Evolutionary conservation across 305 asterid species (phyloP).

Genomic region (Euphrasia arctica): DNA sequence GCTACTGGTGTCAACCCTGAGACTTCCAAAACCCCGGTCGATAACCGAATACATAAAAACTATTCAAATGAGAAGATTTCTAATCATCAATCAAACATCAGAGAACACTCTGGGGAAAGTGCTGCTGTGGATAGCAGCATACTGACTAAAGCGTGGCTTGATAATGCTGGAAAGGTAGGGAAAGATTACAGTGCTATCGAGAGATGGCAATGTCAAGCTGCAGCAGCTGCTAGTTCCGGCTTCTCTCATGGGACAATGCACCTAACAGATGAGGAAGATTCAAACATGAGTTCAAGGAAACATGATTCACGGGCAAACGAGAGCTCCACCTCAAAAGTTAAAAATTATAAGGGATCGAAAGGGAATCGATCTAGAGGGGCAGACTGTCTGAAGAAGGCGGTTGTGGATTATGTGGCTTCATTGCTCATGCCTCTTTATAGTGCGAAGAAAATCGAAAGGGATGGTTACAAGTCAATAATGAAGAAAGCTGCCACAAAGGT

Average conservation of each 20-base stretch:
- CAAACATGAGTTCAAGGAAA: slow-evolving; percentile 56
- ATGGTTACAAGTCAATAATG: slow-evolving; percentile 91
- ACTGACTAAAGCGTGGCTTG: slow-evolving; percentile 97
- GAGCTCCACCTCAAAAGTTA: slow-evolving; percentile 76
- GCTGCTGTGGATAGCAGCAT: slow-evolving; percentile 75
- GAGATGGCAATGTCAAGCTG: slow-evolving; percentile 99
- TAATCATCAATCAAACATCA: slow-evolving; percentile 48
- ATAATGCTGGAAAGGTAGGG: slow-evolving; percentile 83
- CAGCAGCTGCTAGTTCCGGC: slow-evolving; percentile 92
- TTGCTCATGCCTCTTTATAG: slow-evolving; percentile 98
- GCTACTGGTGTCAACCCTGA: slow-evolving; percentile 88
- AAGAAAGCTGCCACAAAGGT: slow-evolving; percentile 99
- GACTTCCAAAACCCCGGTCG: slow-evolving; percentile 59
- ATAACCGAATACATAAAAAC: slow-evolving; percentile 67
- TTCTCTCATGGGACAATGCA: slow-evolving; percentile 54
- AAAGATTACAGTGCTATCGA: slow-evolving; percentile 96
- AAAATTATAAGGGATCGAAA: slow-evolving; percentile 50
- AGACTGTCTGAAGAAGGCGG: slow-evolving; percentile 79
- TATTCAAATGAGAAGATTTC: slow-evolving; percentile 60
- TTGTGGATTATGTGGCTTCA: slow-evolving; percentile 93
- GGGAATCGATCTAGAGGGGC: slow-evolving; percentile 72
- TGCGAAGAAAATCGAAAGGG: slow-evolving; percentile 90
- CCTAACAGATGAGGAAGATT: slow-evolving; percentile 82
- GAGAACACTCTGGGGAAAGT: slow-evolving; percentile 96
- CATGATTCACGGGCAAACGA: slow-evolving; percentile 57